Percentiles rank a stretch among this genome's conserved stretches.
Conservation (phyloP, 768 basidiomycete genomes). For the Suillus plorans region DNA sequence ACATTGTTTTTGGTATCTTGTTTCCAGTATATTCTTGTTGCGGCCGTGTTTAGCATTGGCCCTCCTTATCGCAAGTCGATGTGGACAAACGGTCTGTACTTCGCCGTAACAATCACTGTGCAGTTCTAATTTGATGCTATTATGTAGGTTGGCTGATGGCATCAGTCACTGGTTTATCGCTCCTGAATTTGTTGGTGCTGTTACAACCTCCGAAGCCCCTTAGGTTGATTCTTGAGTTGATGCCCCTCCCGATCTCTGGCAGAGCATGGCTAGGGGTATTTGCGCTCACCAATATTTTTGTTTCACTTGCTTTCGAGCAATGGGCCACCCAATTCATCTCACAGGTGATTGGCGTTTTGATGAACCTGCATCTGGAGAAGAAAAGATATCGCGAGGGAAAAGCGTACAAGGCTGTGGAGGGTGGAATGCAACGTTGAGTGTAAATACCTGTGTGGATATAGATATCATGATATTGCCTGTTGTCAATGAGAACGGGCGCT, state of each 20-base stretch:
- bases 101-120: not conserved
- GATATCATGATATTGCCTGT: not conserved
- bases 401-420: conserved; percentile 83
- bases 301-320: conserved; percentile 75
- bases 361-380: conserved; percentile 39
- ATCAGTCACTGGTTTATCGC: conserved; percentile 64
- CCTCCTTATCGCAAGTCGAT: conserved; percentile 95
- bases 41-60: conserved; percentile 96
- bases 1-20: conserved; percentile 91
- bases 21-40: conserved; percentile 98
- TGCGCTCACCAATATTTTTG: conserved; percentile 65
- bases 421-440: conserved; percentile 49
- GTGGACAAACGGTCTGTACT: conserved; percentile 84
- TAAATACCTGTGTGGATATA: conserved; percentile 2
- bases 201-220: conserved; percentile 65
- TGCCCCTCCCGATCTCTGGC: conserved; percentile 68
- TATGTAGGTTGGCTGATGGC: conserved; percentile 75
- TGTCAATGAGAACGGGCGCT: conserved; percentile 1
- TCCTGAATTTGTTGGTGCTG: conserved; percentile 76
- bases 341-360: conserved; percentile 47
- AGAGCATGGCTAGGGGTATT: conserved; percentile 67
- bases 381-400: conserved; percentile 64
- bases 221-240: conserved; percentile 67
- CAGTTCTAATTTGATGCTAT: not conserved
- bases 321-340: conserved; percentile 67